Evolutionary conservation across 768 basidiomycete genomes (phyloP), one percentile per base, ranked within the genome.

Genomic region (Boletus subcaerulescens): DNA sequence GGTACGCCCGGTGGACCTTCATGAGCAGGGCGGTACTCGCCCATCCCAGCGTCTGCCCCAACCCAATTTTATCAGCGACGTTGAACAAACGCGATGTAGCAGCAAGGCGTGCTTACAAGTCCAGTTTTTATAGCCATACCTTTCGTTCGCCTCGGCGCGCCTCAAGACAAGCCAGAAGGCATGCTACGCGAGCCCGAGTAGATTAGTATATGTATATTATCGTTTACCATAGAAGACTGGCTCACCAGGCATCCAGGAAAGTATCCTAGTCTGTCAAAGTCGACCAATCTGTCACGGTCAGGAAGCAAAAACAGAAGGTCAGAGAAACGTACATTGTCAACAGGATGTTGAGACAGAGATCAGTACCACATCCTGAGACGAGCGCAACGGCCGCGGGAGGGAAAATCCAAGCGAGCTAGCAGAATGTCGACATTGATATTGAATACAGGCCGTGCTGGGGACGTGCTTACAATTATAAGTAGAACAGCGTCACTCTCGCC

Each of bases 81-180:
- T 3, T 40, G 10, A 22, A 14, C 12, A 9, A 41, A 33, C 36
- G n/a, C 20, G 15, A 31, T 12, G 9, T 9, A 20, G 11, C 2
- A 12, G 11, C 15, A 17, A 29, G 11, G 14, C 5, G 10, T 32
- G 11, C 67, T 62, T 29, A 69, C 65, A 69, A 3, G 40, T 55
- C 63, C 68, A 68, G 24, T 69, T 62, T 9, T 46, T 51, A 40
- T 52, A 35, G 0, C 67, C 67, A 12, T 61, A 68, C 44, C 10
- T 76, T 55, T 89, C 84, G 64, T 90, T 87, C 0, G 89, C 91
- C 57, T 89, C 79, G 75, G 88, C 82, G 75, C 87, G 87, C 79
- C 77, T 85, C 73, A 91, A 86, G 44, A 93, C 86, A 51, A 95
- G 77, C 88, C 88, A 93, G 71, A 91, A 87, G 1, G 91, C 90